phyloP scores from a whole-genome alignment of 2,329 filamentous ascomycete genomes.

The Claviceps purpurea region DNA sequence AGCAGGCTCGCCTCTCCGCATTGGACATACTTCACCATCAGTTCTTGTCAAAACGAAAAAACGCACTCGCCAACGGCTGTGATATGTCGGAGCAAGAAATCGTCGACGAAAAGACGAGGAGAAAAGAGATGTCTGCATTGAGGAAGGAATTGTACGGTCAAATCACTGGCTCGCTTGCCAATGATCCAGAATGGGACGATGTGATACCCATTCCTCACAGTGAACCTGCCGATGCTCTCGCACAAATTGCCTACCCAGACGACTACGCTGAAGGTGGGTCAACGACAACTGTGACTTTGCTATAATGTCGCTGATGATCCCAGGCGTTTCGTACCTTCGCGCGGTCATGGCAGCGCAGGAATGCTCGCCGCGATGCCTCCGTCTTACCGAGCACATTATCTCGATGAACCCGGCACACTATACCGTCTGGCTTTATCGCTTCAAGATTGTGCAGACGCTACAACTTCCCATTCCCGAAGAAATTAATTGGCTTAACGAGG shows the following conservation, averaged over 20 bases:
- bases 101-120: constrained; percentile 30
- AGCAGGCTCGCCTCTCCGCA: constrained; percentile 28
- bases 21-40: constrained; percentile 30
- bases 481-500: constrained; percentile 71
- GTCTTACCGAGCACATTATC: constrained; percentile 81
- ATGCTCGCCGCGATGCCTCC: constrained; percentile 62
- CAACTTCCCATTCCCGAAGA: constrained; percentile 55
- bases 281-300: background rate
- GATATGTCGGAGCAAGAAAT: constrained; percentile 26
- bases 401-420: constrained; percentile 92
- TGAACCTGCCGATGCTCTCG: constrained; percentile 73
- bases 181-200: constrained; percentile 71
- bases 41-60: constrained; percentile 27
- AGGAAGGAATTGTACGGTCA: constrained; percentile 39
- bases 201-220: constrained; percentile 70
- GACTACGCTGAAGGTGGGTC: constrained; percentile 67
- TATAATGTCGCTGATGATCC: constrained; percentile 1
- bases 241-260: constrained; percentile 81
- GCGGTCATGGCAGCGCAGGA: constrained; percentile 87
- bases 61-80: constrained; percentile 12
- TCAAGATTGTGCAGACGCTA: constrained; percentile 59
- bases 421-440: constrained; percentile 95
- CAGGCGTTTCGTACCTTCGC: constrained; percentile 81
- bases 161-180: constrained; percentile 31
- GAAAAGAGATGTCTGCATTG: constrained; percentile 37